Percentiles rank a stretch among this genome's conserved stretches.
phyloP scores from a whole-genome alignment of 139 green algal genomes.

The Astrephomene gubernaculifera region DNA sequence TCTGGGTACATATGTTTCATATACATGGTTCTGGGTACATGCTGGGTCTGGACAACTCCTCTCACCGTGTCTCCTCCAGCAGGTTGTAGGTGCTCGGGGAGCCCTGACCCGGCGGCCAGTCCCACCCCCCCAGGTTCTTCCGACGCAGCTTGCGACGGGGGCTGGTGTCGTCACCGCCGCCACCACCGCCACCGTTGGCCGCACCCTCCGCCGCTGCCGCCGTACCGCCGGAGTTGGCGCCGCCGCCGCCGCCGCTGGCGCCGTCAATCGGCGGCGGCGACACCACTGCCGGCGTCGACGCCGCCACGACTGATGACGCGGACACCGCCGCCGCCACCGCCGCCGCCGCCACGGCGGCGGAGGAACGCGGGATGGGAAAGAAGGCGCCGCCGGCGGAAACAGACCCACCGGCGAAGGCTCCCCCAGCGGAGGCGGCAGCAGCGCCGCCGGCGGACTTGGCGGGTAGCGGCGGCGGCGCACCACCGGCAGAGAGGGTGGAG shows the following conservation, averaged over 20 bases:
- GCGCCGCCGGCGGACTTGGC: no score
- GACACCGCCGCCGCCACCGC: background rate
- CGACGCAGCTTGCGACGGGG: constrained; percentile 28
- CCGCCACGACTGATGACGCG: no score
- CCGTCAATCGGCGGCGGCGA: background rate
- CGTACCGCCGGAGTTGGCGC: background rate
- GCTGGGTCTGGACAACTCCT: no score
- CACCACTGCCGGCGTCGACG: no score
- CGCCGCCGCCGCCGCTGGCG: background rate
- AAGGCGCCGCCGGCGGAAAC: background rate
- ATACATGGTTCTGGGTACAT: no score
- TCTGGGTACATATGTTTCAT: no score
- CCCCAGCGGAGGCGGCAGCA: background rate
- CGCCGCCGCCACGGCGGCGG: constrained; percentile 16
- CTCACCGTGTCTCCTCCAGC: constrained; percentile 20
- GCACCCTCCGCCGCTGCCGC: background rate
- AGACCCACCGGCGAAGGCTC: background rate
- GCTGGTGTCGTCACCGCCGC: background rate
- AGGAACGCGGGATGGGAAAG: background rate
- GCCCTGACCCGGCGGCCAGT: constrained; percentile 37
- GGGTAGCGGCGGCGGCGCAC: no score
- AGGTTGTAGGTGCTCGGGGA: background rate
- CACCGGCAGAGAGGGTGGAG: background rate
- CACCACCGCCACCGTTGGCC: background rate
- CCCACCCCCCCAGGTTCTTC: constrained; percentile 14